Evolutionary conservation across 306 rosid species (phyloP).

Genomic region (Castanea sativa): DNA sequence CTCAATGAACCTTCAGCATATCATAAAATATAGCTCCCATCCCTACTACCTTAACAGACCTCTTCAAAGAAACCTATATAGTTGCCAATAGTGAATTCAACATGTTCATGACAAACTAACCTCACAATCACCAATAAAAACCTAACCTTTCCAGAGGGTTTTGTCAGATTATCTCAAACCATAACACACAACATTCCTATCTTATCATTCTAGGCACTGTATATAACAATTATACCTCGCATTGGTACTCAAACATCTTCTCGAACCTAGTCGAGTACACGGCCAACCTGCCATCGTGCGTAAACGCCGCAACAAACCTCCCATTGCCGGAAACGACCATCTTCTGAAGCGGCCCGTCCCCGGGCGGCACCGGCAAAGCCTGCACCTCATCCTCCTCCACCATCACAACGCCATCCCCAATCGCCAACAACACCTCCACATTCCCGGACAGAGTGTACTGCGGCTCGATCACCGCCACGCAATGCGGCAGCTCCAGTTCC

Average conservation of each 20-base stretch:
- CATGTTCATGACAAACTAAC: neutral
- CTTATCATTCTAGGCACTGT: neutral
- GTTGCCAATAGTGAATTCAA: neutral
- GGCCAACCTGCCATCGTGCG: constrained; percentile 81
- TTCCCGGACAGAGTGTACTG: constrained; percentile 89
- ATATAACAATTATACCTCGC: constrained; percentile 55
- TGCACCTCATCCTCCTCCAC: constrained; percentile 94
- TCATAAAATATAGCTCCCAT: neutral
- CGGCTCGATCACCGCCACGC: constrained; percentile 95
- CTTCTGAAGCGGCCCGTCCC: constrained; percentile 78
- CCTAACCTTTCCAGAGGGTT: neutral
- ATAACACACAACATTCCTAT: neutral
- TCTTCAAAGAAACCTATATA: neutral
- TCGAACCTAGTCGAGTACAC: constrained; percentile 76
- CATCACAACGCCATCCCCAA: constrained; percentile 65
- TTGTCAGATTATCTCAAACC: neutral
- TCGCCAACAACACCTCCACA: constrained; percentile 83
- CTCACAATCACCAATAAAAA: neutral
- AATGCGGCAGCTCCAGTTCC: constrained; percentile 56
- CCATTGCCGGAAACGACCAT: constrained; percentile 91
- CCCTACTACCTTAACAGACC: neutral
- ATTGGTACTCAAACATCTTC: constrained; percentile 81
- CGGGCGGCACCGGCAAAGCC: constrained; percentile 63
- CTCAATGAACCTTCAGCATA: neutral
- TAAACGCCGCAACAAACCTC: constrained; percentile 91